Evolutionary conservation across 163 green algal genomes (phyloP).

Genomic region (Scenedesmus sp.): DNA sequence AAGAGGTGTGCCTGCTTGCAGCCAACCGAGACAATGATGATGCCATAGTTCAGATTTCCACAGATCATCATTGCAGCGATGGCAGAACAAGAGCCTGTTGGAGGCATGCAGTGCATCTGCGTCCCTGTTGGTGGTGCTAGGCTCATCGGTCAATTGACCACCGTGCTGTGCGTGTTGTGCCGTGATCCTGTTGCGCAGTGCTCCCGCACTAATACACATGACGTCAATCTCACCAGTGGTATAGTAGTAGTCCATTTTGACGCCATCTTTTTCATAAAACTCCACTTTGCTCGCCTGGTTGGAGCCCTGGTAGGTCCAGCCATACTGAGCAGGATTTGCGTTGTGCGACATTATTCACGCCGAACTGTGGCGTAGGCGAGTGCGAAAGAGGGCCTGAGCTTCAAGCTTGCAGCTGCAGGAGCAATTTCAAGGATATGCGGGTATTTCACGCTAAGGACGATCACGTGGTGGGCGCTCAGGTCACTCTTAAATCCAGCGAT

Average conservation of each 20-base stretch:
- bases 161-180: background rate
- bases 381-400: background rate
- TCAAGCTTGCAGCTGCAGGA: background rate
- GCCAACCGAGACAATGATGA: background rate
- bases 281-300: slow-evolving; percentile 59
- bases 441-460: no score
- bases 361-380: background rate
- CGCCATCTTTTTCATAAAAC: slow-evolving; percentile 59
- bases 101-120: background rate
- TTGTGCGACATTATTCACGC: slow-evolving; percentile 25
- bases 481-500: no score
- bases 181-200: background rate
- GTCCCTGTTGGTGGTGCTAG: background rate
- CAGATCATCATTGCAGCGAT: background rate
- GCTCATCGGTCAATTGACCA: no score
- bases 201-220: background rate
- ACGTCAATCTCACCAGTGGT: slow-evolving; percentile 53
- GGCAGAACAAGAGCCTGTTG: background rate
- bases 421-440: no score
- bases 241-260: slow-evolving; percentile 70
- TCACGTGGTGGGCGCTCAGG: no score
- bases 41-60: background rate
- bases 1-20: background rate
- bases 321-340: slow-evolving; percentile 49
- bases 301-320: slow-evolving; percentile 54